A percentile compares a stretch with the other conserved stretches of the same genome.
Conservation (phyloP, 1,284 basidiomycete genomes). For the Wallemia hederae region DNA sequence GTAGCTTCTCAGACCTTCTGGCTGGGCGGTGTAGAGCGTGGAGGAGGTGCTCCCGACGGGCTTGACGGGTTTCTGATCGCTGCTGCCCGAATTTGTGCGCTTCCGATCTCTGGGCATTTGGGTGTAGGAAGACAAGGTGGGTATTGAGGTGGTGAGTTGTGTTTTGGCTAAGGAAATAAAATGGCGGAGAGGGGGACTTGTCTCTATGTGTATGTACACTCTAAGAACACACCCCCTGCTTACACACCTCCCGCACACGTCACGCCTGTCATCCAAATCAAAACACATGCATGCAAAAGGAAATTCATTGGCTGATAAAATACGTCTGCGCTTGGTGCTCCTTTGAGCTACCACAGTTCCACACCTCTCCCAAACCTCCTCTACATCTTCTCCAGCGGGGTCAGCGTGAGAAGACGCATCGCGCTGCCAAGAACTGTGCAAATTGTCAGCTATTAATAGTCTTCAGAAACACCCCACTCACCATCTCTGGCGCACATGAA, state of each 20-base stretch:
- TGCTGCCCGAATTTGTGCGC: neutral
- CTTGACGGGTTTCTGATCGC: neutral
- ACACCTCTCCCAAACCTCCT: neutral
- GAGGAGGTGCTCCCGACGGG: neutral
- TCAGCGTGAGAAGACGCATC: constrained; percentile 62
- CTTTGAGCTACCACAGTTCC: no score
- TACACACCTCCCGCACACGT: no score
- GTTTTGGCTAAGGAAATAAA: no score
- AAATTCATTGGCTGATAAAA: no score
- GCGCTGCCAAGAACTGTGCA: constrained; percentile 59
- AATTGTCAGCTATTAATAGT: no score
- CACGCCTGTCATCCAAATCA: no score
- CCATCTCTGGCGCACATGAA: constrained; percentile 41
- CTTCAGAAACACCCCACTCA: neutral
- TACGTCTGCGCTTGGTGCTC: no score
- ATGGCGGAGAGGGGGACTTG: no score
- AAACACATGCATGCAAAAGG: no score
- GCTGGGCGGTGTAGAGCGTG: neutral
- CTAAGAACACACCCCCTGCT: no score
- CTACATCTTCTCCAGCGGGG: constrained; percentile 78
- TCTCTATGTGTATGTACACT: no score
- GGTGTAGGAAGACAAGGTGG: neutral
- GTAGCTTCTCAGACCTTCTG: neutral
- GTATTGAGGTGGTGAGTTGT: no score
- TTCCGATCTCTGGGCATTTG: neutral